A percentile compares a stretch with the other conserved stretches of the same genome.
Evolutionary conservation across 2,329 filamentous ascomycete species (phyloP).

Genomic region (Pseudogymnoascus sp.): DNA sequence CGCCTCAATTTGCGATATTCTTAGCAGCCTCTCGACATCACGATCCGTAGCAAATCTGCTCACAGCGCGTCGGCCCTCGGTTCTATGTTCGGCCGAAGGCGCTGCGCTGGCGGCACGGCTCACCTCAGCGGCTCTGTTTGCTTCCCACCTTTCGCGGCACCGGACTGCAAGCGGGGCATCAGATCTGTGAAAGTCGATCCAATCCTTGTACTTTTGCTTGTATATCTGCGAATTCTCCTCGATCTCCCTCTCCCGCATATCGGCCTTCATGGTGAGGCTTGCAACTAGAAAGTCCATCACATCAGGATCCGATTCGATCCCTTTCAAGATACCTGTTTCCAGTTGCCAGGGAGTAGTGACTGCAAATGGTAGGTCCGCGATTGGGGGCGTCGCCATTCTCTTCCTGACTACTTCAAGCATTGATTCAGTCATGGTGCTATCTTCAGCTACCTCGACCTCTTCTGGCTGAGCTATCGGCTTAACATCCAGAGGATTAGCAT

Average conservation of each 20-base stretch:
- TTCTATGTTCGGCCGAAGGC: constrained; percentile 20
- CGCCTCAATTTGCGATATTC: constrained; percentile 63
- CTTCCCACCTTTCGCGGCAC: constrained; percentile 23
- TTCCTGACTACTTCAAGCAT: constrained; percentile 19
- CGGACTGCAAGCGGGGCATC: constrained; percentile 22
- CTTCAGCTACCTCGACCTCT: background rate
- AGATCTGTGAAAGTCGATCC: constrained; percentile 21
- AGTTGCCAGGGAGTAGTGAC: constrained; percentile 18
- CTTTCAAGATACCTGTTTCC: constrained; percentile 20
- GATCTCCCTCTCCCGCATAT: constrained; percentile 17
- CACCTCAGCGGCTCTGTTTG: constrained; percentile 19
- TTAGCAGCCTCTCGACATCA: constrained; percentile 62
- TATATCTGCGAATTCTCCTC: constrained; percentile 20
- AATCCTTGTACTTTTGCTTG: constrained; percentile 18
- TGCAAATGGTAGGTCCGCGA: constrained; percentile 21
- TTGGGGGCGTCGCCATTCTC: constrained; percentile 25
- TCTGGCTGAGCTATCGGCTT: background rate
- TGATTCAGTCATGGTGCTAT: constrained; percentile 7
- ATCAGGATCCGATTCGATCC: constrained; percentile 16
- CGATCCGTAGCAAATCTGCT: constrained; percentile 62
- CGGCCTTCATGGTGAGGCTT: background rate
- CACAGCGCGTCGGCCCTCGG: constrained; percentile 45
- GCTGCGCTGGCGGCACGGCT: constrained; percentile 20
- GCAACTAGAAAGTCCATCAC: constrained; percentile 10
- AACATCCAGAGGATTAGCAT: background rate